Conservation (phyloP, 176 grass and related monocot species). For the Saccharum officinarum region DNA sequence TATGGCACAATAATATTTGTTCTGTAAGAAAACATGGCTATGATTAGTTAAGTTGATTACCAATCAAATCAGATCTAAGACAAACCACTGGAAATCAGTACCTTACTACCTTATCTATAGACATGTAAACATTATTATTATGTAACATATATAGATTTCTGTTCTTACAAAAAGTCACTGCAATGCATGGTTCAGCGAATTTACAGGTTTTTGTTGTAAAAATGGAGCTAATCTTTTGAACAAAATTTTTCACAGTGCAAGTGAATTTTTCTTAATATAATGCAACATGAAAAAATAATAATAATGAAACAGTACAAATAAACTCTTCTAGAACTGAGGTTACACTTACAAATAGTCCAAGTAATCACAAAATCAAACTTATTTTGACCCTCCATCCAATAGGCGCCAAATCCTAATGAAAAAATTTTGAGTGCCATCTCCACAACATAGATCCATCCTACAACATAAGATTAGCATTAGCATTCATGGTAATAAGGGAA, state of each 20-base stretch:
- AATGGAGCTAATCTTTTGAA: conserved; percentile 1
- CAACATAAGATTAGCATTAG: conserved; percentile 37
- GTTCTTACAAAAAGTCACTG: neutral
- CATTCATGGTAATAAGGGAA: neutral
- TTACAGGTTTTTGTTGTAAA: conserved; percentile 4
- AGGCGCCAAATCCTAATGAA: conserved; percentile 82
- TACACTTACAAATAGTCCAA: conserved; percentile 87
- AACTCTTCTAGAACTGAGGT: conserved; percentile 29
- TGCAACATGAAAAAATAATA: neutral
- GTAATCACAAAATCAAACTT: conserved; percentile 96
- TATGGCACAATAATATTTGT: conserved; percentile 23
- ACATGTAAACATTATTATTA: conserved; percentile 23
- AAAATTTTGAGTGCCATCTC: conserved; percentile 99
- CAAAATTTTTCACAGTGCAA: neutral
- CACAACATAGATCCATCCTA: conserved; percentile 96
- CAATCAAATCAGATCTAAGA: neutral
- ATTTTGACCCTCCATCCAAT: conserved; percentile 99
- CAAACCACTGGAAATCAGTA: neutral
- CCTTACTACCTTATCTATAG: conserved; percentile 15
- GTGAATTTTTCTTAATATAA: conserved; percentile 1
- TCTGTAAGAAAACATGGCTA: conserved; percentile 8
- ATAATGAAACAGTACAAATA: neutral
- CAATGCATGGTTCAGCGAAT: neutral
- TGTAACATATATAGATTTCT: neutral
- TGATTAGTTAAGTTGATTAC: neutral